These are phyloP conservation scores for Termitomyces heimii DNA, from an alignment of 768 basidiomycete species.

Conservation along the genomic window DNA sequence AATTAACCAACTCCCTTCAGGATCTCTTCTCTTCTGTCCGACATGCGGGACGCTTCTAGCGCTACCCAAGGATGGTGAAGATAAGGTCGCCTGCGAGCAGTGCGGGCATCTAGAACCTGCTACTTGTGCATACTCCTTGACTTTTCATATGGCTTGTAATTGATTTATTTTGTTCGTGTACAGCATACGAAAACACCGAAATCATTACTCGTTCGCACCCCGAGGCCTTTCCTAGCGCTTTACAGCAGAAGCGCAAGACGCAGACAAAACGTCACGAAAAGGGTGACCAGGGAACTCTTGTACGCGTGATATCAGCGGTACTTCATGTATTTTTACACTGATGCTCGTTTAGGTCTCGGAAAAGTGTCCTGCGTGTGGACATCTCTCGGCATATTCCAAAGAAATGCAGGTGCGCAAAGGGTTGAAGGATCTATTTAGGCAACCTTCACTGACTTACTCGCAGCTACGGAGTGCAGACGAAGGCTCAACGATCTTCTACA, in stretches of 20 bases:
- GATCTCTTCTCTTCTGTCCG: conserved; percentile 92
- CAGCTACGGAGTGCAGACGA: conserved; percentile 90
- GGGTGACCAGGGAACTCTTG: conserved; percentile 57
- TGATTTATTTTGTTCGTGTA: neutral
- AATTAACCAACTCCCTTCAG: conserved; percentile 25
- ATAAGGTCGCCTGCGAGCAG: conserved; percentile 79
- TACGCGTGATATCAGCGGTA: conserved; percentile 15
- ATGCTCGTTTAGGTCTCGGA: conserved; percentile 63
- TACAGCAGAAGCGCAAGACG: conserved; percentile 85
- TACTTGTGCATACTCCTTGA: conserved; percentile 57
- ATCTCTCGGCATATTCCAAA: conserved; percentile 82
- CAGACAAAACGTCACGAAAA: conserved; percentile 75
- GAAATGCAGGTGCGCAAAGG: conserved; percentile 66
- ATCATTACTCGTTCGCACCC: conserved; percentile 89
- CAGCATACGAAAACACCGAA: conserved; percentile 85
- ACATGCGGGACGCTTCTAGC: conserved; percentile 87
- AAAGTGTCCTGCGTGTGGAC: conserved; percentile 83
- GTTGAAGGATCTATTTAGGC: neutral
- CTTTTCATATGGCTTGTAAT: neutral
- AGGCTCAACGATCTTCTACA: conserved; percentile 91
- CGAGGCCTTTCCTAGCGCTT: conserved; percentile 87
- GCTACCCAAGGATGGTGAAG: conserved; percentile 70
- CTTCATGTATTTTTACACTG: neutral
- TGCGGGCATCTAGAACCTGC: conserved; percentile 86
- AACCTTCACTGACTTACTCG: neutral